These are phyloP conservation scores for Colletotrichum abscissum DNA, from an alignment of 2,329 filamentous ascomycete species.

Conservation along the genomic window DNA sequence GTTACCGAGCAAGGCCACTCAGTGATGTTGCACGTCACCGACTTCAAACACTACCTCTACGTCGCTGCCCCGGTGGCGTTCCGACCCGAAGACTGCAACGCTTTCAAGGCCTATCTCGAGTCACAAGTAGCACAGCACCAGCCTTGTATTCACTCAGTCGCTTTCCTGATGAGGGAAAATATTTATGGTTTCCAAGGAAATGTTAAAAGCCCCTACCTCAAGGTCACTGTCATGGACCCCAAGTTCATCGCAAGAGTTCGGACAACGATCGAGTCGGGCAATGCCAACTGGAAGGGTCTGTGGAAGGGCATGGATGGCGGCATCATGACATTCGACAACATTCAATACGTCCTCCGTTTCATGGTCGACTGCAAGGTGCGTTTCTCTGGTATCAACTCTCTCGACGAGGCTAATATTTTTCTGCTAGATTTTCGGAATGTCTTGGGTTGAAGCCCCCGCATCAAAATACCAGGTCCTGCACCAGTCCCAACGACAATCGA, in stretches of 20 bases:
- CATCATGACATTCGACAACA: slow-evolving; percentile 93
- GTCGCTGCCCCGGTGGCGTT: slow-evolving; percentile 89
- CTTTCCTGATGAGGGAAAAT: slow-evolving; percentile 87
- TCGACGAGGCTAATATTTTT: slow-evolving; percentile 6
- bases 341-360: slow-evolving; percentile 94
- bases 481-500: slow-evolving; percentile 79
- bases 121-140: slow-evolving; percentile 79
- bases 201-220: slow-evolving; percentile 89
- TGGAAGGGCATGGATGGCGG: slow-evolving; percentile 79
- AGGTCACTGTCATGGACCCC: slow-evolving; percentile 91
- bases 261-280: slow-evolving; percentile 77
- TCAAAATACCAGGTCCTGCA: slow-evolving; percentile 78
- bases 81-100: slow-evolving; percentile 78
- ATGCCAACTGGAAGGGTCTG: slow-evolving; percentile 89
- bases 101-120: slow-evolving; percentile 86
- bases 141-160: slow-evolving; percentile 81
- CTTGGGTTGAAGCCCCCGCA: slow-evolving; percentile 90
- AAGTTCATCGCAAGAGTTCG: slow-evolving; percentile 85
- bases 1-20: slow-evolving; percentile 88
- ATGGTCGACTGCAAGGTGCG: slow-evolving; percentile 94
- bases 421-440: slow-evolving; percentile 86
- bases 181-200: slow-evolving; percentile 97
- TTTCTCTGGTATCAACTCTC: neutral
- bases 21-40: slow-evolving; percentile 92
- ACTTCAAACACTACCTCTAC: slow-evolving; percentile 97